Percentiles rank a stretch among this genome's conserved stretches.
Conservation (phyloP, 2,329 filamentous ascomycete genomes). For the Colletotrichum noveboracense region DNA sequence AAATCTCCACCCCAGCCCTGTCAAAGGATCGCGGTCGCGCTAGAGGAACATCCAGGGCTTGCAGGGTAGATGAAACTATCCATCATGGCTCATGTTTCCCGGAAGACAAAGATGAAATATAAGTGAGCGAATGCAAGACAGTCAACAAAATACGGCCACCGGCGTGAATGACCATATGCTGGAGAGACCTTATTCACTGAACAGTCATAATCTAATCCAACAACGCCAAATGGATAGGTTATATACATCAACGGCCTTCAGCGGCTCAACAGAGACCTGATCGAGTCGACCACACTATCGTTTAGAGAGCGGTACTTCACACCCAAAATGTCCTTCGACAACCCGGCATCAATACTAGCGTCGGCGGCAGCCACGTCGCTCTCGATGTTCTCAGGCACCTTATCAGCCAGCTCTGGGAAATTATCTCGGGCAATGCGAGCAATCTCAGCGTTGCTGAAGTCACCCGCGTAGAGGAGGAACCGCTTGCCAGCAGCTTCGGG, state of each 20-base stretch:
- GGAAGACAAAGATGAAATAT: not conserved
- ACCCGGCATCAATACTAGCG: not conserved
- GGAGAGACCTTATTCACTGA: not conserved
- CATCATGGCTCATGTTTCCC: not conserved
- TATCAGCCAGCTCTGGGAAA: not conserved
- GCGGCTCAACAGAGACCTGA: not conserved
- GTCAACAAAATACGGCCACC: too few species aligned
- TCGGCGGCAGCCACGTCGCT: not conserved
- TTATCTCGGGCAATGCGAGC: not conserved
- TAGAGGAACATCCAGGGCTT: not conserved
- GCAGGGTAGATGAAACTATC: not conserved
- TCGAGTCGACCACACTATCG: not conserved
- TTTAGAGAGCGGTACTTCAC: not conserved
- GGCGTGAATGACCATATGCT: too few species aligned
- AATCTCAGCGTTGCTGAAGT: not conserved
- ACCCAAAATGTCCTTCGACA: not conserved
- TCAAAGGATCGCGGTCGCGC: not conserved
- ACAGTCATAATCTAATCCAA: not conserved
- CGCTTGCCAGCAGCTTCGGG: not conserved
- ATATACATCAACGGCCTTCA: not conserved
- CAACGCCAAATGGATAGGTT: not conserved
- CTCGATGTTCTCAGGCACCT: not conserved
- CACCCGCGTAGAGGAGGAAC: not conserved
- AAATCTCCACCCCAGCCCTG: not conserved
- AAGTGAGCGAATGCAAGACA: not conserved